Evolutionary conservation across 768 basidiomycete genomes (phyloP).

Genomic region (Clitopilus passeckerianus): DNA sequence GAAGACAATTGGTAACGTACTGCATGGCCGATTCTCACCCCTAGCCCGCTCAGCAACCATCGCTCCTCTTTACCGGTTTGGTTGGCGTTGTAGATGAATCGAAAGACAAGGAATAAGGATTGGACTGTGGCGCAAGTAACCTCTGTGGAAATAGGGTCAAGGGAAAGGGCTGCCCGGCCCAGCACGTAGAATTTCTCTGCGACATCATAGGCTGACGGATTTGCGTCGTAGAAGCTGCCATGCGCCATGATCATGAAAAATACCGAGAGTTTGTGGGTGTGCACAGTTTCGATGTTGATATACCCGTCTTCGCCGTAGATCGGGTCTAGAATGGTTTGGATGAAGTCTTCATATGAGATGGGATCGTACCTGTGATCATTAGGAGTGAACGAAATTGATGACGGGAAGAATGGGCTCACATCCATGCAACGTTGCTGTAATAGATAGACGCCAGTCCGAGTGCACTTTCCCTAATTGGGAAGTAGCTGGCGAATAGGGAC

Average conservation of each 20-base stretch:
- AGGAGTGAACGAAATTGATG: not conserved
- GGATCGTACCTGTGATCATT: slow-evolving; percentile 36
- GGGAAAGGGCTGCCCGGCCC: slow-evolving; percentile 40
- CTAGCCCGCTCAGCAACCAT: slow-evolving; percentile 45
- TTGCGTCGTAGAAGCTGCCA: slow-evolving; percentile 38
- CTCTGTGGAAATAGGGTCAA: slow-evolving; percentile 38
- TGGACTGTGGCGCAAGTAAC: slow-evolving; percentile 44
- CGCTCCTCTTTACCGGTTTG: slow-evolving; percentile 37
- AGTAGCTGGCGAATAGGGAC: slow-evolving; percentile 29
- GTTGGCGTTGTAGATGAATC: slow-evolving; percentile 37
- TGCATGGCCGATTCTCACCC: slow-evolving; percentile 35
- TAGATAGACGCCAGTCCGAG: slow-evolving; percentile 35
- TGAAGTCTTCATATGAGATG: slow-evolving; percentile 36
- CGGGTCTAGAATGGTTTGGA: slow-evolving; percentile 29
- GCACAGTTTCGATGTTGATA: slow-evolving; percentile 26
- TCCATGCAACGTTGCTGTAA: slow-evolving; percentile 40
- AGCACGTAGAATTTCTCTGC: slow-evolving; percentile 43
- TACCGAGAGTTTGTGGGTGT: slow-evolving; percentile 44
- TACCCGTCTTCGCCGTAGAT: slow-evolving; percentile 33
- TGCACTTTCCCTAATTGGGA: slow-evolving; percentile 35
- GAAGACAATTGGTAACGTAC: slow-evolving; percentile 23
- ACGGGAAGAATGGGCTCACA: slow-evolving; percentile 27
- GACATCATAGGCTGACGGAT: slow-evolving; percentile 21
- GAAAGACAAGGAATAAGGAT: slow-evolving; percentile 38
- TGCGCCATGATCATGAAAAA: slow-evolving; percentile 48